Evolutionary conservation across 169 alveolate species (phyloP), one percentile per base, ranked within the genome.

Genomic region (Plasmodium gaboni): DNA sequence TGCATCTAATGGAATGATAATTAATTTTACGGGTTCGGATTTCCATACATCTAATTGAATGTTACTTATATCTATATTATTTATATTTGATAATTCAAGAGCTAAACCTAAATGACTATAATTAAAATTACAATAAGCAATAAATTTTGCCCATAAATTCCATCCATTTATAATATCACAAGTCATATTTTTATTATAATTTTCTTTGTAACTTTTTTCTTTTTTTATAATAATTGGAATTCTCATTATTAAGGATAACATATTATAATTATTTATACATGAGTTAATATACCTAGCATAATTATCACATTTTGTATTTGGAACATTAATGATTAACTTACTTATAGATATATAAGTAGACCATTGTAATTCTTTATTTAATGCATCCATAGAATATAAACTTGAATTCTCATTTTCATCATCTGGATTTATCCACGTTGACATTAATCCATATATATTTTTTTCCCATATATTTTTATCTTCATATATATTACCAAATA

Each of bases 21-120:
- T 86, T 70, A 86, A 86, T 71, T 86, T 86, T 51, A 86, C 92
- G 1, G 92, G 87, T 32, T 86, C 92, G 7, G 92, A 69, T 71
- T 71, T 86, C 92, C 92, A 86, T 48, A 86, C 44, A 57, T 86
- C 92, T 70, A 86, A 61, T 32, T 86, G 57, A 10, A 86, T 69
- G 6, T 53, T 26, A 61, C 61, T 38, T 12, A 86, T 60, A 10
- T 86, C 76, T 7, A 71, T 53, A 60, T 86, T 48, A 44, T 69
- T 71, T 70, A 61, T 9, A 55, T 86, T 86, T 6, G 63, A 68
- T 8, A 86, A 48, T 86, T 86, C 92, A 15, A 86, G 42, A 1
- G 64, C 92, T 59, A 71, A 86, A 13, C 51, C 60, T 64, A 86
- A 26, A 61, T 86, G 57, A 9, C 87, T 17, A 42, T 70, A 59